These are phyloP conservation scores for Ceratorhiza oryzae-sativae DNA, from an alignment of 1,284 basidiomycete species.

Conservation along the genomic window DNA sequence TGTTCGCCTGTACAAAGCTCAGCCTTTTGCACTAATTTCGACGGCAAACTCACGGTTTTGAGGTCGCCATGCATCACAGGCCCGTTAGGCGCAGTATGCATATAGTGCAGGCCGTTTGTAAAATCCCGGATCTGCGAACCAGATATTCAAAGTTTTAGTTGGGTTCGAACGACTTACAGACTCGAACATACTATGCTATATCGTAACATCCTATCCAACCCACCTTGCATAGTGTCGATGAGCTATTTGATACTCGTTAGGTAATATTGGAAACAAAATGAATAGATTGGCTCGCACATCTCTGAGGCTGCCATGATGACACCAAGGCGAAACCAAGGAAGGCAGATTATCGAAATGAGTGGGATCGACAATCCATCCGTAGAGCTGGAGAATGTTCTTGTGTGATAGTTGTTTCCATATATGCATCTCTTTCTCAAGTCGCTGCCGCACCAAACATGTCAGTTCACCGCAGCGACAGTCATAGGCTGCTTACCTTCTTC, in stretches of 20 bases:
- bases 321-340: slow-evolving; percentile 7
- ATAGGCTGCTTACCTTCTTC: too few relatives aligned
- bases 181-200: neutral
- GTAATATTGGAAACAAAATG: neutral
- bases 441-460: neutral
- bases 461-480: neutral
- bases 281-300: neutral
- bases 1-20: neutral
- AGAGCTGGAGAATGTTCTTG: slow-evolving; percentile 1
- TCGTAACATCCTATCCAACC: neutral
- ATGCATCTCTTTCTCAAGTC: slow-evolving; percentile 1
- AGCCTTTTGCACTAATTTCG: neutral
- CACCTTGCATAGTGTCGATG: neutral
- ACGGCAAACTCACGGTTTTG: neutral
- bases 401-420: slow-evolving; percentile 3
- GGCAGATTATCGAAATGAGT: neutral
- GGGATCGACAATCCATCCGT: neutral
- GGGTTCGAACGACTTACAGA: neutral
- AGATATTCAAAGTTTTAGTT: neutral
- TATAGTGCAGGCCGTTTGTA: neutral
- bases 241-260: neutral
- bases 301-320: neutral
- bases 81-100: slow-evolving; percentile 6
- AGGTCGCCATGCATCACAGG: slow-evolving; percentile 16
- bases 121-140: neutral